A percentile compares a stretch with the other conserved stretches of the same genome.
Conservation (phyloP, 2,329 filamentous ascomycete genomes). For the Atkinsonella texensis region DNA sequence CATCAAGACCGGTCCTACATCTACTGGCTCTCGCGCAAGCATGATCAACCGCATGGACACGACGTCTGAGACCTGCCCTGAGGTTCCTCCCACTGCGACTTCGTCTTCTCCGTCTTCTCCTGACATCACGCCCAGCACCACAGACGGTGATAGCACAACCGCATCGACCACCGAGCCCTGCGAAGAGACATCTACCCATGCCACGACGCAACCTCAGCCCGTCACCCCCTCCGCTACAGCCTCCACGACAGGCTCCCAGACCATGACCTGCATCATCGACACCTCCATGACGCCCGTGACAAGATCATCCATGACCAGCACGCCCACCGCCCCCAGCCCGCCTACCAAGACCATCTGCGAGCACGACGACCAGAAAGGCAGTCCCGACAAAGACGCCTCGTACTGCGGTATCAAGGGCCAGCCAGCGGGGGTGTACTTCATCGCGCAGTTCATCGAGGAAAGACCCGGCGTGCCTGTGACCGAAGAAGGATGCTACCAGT, state of each 20-base stretch:
- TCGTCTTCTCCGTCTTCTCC: not conserved
- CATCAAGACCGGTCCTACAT: not conserved
- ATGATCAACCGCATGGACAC: not conserved
- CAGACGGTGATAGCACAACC: not conserved
- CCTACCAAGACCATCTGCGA: slow-evolving; percentile 21
- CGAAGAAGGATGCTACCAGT: slow-evolving; percentile 29
- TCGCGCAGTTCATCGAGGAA: slow-evolving; percentile 27
- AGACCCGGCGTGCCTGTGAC: slow-evolving; percentile 20
- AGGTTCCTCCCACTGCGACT: not conserved
- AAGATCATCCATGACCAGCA: slow-evolving; percentile 14
- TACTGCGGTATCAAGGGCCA: slow-evolving; percentile 29
- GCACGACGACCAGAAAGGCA: slow-evolving; percentile 17
- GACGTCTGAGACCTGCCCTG: slow-evolving; percentile 4
- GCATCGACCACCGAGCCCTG: not conserved
- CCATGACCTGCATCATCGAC: slow-evolving; percentile 18
- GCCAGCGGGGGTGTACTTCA: slow-evolving; percentile 23
- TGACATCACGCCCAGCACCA: not conserved
- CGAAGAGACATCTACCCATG: slow-evolving; percentile 1
- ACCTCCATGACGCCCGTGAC: slow-evolving; percentile 20
- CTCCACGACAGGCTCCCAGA: not conserved
- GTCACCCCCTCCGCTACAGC: not conserved
- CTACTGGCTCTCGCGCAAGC: not conserved
- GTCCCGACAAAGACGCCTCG: slow-evolving; percentile 14
- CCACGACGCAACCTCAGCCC: not conserved
- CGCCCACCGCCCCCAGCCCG: slow-evolving; percentile 12